Percentiles rank a stretch among this genome's conserved stretches.
Evolutionary conservation across 129 eudicot species (phyloP).

Genomic region (Escallonia rubra): DNA sequence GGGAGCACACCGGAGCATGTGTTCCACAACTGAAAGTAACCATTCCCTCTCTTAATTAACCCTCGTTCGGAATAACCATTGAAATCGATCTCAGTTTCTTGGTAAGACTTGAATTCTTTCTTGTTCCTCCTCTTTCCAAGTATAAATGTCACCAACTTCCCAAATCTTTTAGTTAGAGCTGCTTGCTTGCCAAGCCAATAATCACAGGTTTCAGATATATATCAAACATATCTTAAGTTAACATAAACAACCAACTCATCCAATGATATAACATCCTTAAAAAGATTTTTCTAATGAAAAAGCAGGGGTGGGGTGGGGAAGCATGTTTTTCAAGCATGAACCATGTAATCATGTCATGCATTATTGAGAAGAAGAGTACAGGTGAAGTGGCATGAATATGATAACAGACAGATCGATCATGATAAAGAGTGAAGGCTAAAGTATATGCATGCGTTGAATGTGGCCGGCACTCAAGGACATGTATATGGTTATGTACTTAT

Average conservation of each 20-base stretch:
- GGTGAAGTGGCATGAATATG: conserved; percentile 3
- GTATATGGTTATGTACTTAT: neutral
- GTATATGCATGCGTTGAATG: conserved; percentile 1
- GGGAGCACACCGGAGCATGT: too few species aligned
- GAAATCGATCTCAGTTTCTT: too few species aligned
- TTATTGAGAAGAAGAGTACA: conserved; percentile 4
- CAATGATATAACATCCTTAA: neutral
- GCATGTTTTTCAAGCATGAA: neutral
- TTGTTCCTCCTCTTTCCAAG: too few species aligned
- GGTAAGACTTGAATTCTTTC: too few species aligned
- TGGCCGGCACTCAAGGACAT: conserved; percentile 1
- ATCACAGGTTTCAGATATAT: neutral
- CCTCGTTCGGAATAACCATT: too few species aligned
- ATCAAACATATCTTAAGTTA: neutral
- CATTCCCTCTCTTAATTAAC: too few species aligned
- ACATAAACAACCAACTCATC: too few species aligned
- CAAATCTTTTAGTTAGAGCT: too few species aligned
- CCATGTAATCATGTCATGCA: neutral
- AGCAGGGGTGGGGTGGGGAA: neutral
- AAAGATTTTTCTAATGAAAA: too few species aligned
- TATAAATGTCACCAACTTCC: neutral
- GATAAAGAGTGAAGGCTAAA: conserved; percentile 6
- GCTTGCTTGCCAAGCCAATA: too few species aligned
- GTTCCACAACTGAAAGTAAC: too few species aligned
- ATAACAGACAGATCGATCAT: neutral